These are phyloP conservation scores for Aspergillus fijiensis DNA, from an alignment of 2,329 filamentous ascomycete species.

Conservation along the genomic window DNA sequence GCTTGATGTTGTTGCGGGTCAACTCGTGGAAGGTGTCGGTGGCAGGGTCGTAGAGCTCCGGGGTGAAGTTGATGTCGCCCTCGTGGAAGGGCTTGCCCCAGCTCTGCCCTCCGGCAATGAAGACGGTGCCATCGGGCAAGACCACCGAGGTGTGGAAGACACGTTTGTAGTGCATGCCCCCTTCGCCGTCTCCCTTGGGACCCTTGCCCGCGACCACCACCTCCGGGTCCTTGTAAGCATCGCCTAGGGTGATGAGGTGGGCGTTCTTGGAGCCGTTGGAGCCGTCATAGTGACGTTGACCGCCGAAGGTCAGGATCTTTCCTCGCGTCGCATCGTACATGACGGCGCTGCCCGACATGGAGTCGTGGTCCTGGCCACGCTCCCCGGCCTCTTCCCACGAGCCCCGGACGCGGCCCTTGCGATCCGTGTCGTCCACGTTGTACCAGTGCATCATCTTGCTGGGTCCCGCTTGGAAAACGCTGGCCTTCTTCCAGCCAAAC, in stretches of 20 bases:
- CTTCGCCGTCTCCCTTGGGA: not conserved
- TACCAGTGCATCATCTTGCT: slow-evolving; percentile 60
- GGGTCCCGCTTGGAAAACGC: slow-evolving; percentile 55
- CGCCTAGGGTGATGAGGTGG: slow-evolving; percentile 52
- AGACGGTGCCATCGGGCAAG: slow-evolving; percentile 50
- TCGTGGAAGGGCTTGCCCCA: slow-evolving; percentile 49
- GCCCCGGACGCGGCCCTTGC: slow-evolving; percentile 14
- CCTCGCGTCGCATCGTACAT: slow-evolving; percentile 38
- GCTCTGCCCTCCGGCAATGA: slow-evolving; percentile 51
- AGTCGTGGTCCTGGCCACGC: slow-evolving; percentile 34
- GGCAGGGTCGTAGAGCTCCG: slow-evolving; percentile 50
- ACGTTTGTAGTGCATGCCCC: slow-evolving; percentile 39
- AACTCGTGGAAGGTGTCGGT: slow-evolving; percentile 37
- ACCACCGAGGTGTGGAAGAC: slow-evolving; percentile 50
- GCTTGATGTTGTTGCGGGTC: slow-evolving; percentile 20
- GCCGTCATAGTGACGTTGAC: slow-evolving; percentile 20
- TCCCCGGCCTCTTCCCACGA: slow-evolving; percentile 40
- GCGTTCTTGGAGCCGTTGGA: slow-evolving; percentile 46
- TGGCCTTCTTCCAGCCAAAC: slow-evolving; percentile 18
- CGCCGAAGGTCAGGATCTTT: slow-evolving; percentile 23
- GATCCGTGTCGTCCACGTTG: slow-evolving; percentile 34
- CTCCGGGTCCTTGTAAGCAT: slow-evolving; percentile 12
- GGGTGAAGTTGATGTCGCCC: slow-evolving; percentile 39
- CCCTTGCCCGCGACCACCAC: slow-evolving; percentile 34
- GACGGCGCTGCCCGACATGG: slow-evolving; percentile 16